Base-by-base conservation (phyloP, 805 yeast species). In the Brettanomyces bruxellensis region DNA sequence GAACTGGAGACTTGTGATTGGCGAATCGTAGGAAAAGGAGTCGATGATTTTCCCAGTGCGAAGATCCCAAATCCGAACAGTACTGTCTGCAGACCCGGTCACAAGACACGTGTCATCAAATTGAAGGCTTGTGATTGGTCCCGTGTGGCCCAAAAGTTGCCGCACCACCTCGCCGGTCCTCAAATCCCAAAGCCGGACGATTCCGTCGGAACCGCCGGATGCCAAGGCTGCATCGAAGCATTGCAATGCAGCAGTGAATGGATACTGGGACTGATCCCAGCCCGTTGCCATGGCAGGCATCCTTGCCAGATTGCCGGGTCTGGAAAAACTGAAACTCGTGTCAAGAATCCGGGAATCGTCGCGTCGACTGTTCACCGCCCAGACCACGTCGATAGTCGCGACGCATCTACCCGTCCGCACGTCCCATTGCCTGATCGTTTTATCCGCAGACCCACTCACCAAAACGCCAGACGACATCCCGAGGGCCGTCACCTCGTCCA, bases 361-460 rank as follows among this genome's bases (percentile, higher is more conserved):
- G 14, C 13, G 14, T 12, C 41, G 25, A 11, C 41, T 57, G 24
- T 60, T 73, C 1, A 74, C 67, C 4, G 81, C 81, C 80, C 81
- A 78, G 41, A 79, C 55, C 14, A 84, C 76, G 62, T 85, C 91
- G 39, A 84, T 71, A 0, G 89, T 82, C 56, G 82, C 87, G 14
- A 79, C 50, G 60, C 88, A 81, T 50, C 76, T 75, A 0, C 89
- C 90, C 0, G 79, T 72, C 30, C 62, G 66, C 49, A 80, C 52
- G 63, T 84, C 91, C 91, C 91, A 84, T 58, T 81, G 87, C 43
- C 90, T 71, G 9, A 85, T 72, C 0, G 91, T 84, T 43, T 76
- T 69, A 58, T 84, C 93, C 39, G 76, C 73, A 0, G 90, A 82
- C 0, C 88, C 89, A 43, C 85, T 74, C 2, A 85, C 79, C 41